phyloP scores from a whole-genome alignment of 2,329 filamentous ascomycete species.

The Thielaviopsis punctulata region DNA sequence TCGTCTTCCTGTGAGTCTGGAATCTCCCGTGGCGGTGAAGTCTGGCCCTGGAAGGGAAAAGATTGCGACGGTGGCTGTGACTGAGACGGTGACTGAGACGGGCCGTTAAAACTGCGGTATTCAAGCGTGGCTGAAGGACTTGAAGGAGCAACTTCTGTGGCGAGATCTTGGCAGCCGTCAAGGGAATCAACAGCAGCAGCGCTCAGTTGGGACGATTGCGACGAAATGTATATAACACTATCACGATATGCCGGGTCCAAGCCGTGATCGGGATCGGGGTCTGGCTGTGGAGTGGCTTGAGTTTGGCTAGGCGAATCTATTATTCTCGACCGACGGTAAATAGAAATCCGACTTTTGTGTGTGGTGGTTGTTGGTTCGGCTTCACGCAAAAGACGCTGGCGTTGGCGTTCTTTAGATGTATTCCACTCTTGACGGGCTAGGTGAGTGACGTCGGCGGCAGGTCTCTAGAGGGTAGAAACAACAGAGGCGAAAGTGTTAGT shows the following conservation, averaged over 20 bases:
- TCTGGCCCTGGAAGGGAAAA: not conserved
- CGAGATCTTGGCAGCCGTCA: not conserved
- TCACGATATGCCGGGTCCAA: not conserved
- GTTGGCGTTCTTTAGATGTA: not conserved
- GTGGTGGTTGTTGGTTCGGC: not conserved
- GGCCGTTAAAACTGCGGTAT: not conserved
- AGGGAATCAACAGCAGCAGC: not conserved
- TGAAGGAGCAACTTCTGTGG: not conserved
- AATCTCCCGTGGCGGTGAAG: not conserved
- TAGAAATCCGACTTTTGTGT: not conserved
- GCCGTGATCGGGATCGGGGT: not conserved
- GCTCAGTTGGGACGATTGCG: not conserved
- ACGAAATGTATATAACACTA: not conserved
- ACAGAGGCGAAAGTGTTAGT: not conserved
- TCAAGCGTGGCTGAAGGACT: not conserved
- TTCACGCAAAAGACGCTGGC: not conserved
- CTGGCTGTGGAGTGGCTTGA: not conserved
- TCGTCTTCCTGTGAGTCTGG: constrained; percentile 9
- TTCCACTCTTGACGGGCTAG: not conserved
- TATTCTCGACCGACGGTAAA: not conserved
- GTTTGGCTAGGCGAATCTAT: not conserved
- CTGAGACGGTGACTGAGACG: too few relatives aligned
- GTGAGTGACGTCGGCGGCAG: not conserved
- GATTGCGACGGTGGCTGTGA: not conserved
- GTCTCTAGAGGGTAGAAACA: not conserved